Evolutionary conservation across 495 filamentous ascomycete species (phyloP).

Genomic region (Podospora pseudopauciseta): DNA sequence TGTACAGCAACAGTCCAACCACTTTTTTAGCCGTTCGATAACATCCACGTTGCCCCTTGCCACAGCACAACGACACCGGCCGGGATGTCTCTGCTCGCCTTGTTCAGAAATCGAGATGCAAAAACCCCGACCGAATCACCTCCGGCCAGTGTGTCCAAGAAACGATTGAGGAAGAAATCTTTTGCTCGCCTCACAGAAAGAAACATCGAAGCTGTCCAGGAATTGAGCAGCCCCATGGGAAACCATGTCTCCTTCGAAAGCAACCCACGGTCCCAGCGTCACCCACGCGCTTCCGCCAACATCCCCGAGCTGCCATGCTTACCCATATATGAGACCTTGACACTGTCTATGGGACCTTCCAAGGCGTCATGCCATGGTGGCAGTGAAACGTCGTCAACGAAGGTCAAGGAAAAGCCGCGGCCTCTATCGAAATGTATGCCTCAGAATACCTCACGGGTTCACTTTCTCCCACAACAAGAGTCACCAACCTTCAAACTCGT

Average conservation of each 20-base stretch:
- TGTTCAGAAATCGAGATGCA: conserved; percentile 1
- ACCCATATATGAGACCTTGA: conserved; percentile 21
- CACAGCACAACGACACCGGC: neutral
- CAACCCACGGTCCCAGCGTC: conserved; percentile 11
- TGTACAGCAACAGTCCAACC: neutral
- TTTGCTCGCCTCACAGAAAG: conserved; percentile 4
- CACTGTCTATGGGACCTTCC: neutral
- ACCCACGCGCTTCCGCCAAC: conserved; percentile 11
- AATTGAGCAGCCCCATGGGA: neutral
- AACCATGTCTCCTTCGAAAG: conserved; percentile 4
- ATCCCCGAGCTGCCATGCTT: conserved; percentile 19
- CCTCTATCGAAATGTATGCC: neutral
- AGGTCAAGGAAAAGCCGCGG: neutral
- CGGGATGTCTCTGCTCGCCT: neutral
- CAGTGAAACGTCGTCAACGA: neutral
- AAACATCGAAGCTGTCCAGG: neutral
- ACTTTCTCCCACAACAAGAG: neutral
- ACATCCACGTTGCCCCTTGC: neutral
- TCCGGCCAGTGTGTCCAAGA: neutral
- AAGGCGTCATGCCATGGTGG: neutral
- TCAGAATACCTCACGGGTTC: neutral
- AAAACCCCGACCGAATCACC: neutral
- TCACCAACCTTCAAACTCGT: neutral
- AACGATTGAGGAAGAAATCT: conserved; percentile 6
- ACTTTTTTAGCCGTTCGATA: neutral